Evolutionary conservation across 129 eudicot genomes (phyloP).

Genomic region (Flaveria ramosissima): DNA sequence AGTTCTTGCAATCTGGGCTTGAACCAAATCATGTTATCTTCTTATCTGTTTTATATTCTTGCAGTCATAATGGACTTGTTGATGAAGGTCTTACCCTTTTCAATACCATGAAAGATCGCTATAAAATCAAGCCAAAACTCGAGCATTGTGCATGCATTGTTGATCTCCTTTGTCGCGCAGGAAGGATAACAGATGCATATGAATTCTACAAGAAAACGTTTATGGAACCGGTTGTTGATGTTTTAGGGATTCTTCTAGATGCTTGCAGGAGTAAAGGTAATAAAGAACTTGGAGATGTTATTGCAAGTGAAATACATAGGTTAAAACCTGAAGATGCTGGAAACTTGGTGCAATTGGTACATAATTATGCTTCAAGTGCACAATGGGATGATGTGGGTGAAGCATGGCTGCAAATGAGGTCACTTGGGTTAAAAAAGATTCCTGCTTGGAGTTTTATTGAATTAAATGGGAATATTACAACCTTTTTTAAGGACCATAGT

Average conservation of each 20-base stretch:
- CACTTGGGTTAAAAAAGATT: conserved; percentile 71
- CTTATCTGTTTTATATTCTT: conserved; percentile 66
- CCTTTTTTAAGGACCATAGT: conserved; percentile 66
- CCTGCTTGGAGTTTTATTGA: conserved; percentile 98
- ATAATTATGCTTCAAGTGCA: conserved; percentile 71
- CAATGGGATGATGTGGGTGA: conserved; percentile 87
- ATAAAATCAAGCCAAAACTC: conserved; percentile 59
- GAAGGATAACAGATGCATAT: conserved; percentile 71
- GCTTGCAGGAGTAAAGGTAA: conserved; percentile 61
- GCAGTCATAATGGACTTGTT: conserved; percentile 87
- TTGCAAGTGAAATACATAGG: conserved; percentile 53
- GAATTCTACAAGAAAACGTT: conserved; percentile 55
- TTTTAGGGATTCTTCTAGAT: conserved; percentile 86
- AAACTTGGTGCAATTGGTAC: conserved; percentile 76
- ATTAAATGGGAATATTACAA: conserved; percentile 60
- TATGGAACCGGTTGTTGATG: conserved; percentile 58
- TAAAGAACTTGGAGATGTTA: conserved; percentile 49
- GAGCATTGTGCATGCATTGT: conserved; percentile 88
- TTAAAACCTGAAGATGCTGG: conserved; percentile 65
- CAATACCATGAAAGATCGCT: conserved; percentile 54
- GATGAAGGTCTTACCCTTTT: conserved; percentile 65
- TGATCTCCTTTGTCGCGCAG: conserved; percentile 87
- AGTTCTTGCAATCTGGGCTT: conserved; percentile 50
- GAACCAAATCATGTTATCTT: conserved; percentile 66
- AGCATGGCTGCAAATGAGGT: conserved; percentile 82